These are phyloP conservation scores for Suillus americanus DNA, from an alignment of 768 basidiomycete species.

Conservation along the genomic window DNA sequence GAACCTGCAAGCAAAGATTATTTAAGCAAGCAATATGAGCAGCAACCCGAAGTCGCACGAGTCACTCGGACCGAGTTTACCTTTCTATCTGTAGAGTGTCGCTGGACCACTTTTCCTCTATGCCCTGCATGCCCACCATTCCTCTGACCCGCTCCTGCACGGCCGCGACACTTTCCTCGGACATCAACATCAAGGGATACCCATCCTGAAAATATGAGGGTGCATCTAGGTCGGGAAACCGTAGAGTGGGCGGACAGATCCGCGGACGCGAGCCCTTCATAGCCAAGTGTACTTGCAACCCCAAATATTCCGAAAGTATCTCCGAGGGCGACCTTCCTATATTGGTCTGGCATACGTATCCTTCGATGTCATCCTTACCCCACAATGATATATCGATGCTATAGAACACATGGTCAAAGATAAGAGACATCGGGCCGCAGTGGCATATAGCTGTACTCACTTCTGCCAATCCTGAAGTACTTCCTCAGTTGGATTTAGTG, in stretches of 20 bases:
- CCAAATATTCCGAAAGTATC: constrained; percentile 62
- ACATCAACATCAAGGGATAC: constrained; percentile 67
- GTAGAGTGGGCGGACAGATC: constrained; percentile 44
- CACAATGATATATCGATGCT: constrained; percentile 60
- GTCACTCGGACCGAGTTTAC: constrained; percentile 33
- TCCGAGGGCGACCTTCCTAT: constrained; percentile 46
- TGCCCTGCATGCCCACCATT: constrained; percentile 48
- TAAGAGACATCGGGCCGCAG: neutral
- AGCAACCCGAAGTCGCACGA: constrained; percentile 7
- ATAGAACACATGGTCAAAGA: constrained; percentile 3
- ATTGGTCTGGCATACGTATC: constrained; percentile 58
- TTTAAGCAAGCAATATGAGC: constrained; percentile 2
- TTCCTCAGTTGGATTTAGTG: constrained; percentile 53
- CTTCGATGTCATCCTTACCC: constrained; percentile 51
- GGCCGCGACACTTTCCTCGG: constrained; percentile 60
- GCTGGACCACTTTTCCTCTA: constrained; percentile 51
- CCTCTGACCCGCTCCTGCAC: constrained; percentile 48
- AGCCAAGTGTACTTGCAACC: constrained; percentile 58
- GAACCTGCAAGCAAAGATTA: constrained; percentile 46
- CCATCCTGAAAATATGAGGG: constrained; percentile 66
- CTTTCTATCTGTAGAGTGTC: constrained; percentile 57
- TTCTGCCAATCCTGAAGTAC: constrained; percentile 52
- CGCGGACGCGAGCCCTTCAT: constrained; percentile 66
- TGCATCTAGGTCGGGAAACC: constrained; percentile 59
- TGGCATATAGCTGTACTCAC: constrained; percentile 38